phyloP scores from a whole-genome alignment of 495 filamentous ascomycete species.

The Podospora sp. region DNA sequence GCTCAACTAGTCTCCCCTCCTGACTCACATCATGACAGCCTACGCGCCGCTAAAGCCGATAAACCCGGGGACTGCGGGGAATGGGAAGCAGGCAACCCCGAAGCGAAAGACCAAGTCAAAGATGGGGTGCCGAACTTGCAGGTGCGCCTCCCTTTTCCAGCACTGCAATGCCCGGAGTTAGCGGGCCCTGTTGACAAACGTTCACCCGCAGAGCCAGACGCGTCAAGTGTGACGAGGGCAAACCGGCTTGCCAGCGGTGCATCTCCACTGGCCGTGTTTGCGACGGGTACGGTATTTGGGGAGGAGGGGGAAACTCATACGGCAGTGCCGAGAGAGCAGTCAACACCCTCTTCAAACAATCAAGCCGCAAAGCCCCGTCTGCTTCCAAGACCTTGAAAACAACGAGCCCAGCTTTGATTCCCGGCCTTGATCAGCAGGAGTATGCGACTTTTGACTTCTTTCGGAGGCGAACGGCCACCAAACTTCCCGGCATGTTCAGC shows the following conservation, averaged over 20 bases:
- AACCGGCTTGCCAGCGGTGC: slow-evolving; percentile 57
- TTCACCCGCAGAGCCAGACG: slow-evolving; percentile 41
- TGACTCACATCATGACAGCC: background rate
- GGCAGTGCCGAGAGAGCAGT: slow-evolving; percentile 9
- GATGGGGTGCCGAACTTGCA: slow-evolving; percentile 58
- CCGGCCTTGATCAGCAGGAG: slow-evolving; percentile 12
- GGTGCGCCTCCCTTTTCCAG: slow-evolving; percentile 36
- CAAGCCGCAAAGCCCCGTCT: background rate
- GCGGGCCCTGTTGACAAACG: background rate
- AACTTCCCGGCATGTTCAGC: slow-evolving; percentile 49
- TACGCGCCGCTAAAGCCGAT: background rate
- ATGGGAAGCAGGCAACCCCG: background rate
- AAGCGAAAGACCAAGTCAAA: slow-evolving; percentile 47
- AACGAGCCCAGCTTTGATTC: slow-evolving; percentile 11
- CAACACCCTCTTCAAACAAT: background rate
- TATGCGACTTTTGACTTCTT: slow-evolving; percentile 44
- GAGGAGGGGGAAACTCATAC: slow-evolving; percentile 44
- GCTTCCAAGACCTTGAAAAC: slow-evolving; percentile 6
- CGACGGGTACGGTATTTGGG: slow-evolving; percentile 61
- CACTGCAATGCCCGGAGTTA: background rate
- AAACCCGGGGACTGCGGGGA: background rate
- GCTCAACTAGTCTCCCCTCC: background rate
- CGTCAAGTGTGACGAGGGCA: slow-evolving; percentile 62
- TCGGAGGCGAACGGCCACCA: slow-evolving; percentile 40
- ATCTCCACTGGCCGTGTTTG: slow-evolving; percentile 58